phyloP scores from a whole-genome alignment of 768 basidiomycete genomes.

The Suillus variegatus region DNA sequence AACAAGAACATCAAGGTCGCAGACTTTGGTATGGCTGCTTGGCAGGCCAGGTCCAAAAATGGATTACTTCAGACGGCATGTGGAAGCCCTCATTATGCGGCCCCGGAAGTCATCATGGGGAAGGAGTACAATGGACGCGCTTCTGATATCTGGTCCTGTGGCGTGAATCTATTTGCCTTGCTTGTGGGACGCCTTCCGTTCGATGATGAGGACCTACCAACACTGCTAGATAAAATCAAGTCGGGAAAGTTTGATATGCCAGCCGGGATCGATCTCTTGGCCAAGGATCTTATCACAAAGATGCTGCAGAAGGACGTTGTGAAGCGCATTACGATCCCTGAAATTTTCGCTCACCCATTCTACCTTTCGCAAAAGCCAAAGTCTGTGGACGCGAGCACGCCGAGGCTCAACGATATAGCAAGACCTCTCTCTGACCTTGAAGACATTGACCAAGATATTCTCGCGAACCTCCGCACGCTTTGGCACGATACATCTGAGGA shows the following conservation, averaged over 20 bases:
- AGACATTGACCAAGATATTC: conserved; percentile 86
- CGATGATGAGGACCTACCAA: conserved; percentile 81
- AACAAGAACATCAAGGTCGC: conserved; percentile 91
- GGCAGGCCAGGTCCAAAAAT: conserved; percentile 65
- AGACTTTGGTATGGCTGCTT: conserved; percentile 97
- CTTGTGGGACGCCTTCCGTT: conserved; percentile 88
- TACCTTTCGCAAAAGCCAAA: conserved; percentile 57
- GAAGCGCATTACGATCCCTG: conserved; percentile 79
- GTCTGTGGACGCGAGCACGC: conserved; percentile 43
- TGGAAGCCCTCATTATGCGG: conserved; percentile 94
- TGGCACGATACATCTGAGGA: conserved; percentile 83
- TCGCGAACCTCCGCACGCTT: conserved; percentile 87
- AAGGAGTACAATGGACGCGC: conserved; percentile 80
- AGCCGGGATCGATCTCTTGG: conserved; percentile 60
- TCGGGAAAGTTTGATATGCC: conserved; percentile 76
- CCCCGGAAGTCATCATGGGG: conserved; percentile 88
- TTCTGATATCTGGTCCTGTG: conserved; percentile 98
- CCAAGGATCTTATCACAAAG: conserved; percentile 72
- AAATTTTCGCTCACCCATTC: conserved; percentile 83
- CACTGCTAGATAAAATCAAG: conserved; percentile 81
- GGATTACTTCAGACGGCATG: conserved; percentile 79
- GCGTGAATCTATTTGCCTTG: conserved; percentile 90
- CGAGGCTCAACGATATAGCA: conserved; percentile 67
- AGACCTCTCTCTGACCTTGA: conserved; percentile 61
- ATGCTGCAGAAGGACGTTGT: conserved; percentile 81